Percentiles rank a stretch among this genome's conserved stretches.
These are phyloP conservation scores for Salmacisia buchloeana DNA, from an alignment of 1,284 basidiomycete genomes.

Conservation along the genomic window DNA sequence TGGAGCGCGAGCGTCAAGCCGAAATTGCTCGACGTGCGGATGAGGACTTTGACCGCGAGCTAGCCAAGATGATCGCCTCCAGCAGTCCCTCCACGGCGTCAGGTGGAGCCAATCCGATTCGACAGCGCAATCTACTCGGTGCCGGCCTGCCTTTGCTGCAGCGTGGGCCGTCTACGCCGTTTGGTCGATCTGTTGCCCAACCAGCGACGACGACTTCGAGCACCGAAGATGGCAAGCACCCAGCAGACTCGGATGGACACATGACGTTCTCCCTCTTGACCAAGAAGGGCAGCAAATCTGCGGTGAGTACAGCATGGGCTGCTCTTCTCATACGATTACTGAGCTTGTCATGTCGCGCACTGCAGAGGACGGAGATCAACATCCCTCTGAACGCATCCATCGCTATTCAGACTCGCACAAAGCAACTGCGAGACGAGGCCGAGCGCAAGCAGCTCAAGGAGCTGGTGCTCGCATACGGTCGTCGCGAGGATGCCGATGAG, in stretches of 20 bases:
- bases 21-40: conserved; percentile 68
- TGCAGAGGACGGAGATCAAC: conserved; percentile 33
- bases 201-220: conserved; percentile 53
- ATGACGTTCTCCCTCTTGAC: conserved; percentile 94
- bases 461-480: conserved; percentile 53
- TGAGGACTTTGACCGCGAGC: conserved; percentile 87
- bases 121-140: conserved; percentile 15
- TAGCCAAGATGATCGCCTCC: conserved; percentile 81
- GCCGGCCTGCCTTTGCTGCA: conserved; percentile 20
- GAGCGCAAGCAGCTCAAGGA: conserved; percentile 45
- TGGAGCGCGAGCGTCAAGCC: conserved; percentile 54
- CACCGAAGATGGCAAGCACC: conserved; percentile 40
- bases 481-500: conserved; percentile 14
- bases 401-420: conserved; percentile 38
- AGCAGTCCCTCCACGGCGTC: conserved; percentile 55
- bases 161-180: conserved; percentile 50
- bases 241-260: conserved; percentile 42
- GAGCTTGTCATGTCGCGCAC: neutral
- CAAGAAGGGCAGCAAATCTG: conserved; percentile 87
- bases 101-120: conserved; percentile 39
- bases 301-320: conserved; percentile 56
- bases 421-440: conserved; percentile 38
- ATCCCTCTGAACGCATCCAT: conserved; percentile 38
- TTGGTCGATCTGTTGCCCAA: conserved; percentile 57
- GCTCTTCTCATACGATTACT: neutral